Conservation (phyloP, 2,329 filamentous ascomycete genomes). For the Fonsecaea pedrosoi region DNA sequence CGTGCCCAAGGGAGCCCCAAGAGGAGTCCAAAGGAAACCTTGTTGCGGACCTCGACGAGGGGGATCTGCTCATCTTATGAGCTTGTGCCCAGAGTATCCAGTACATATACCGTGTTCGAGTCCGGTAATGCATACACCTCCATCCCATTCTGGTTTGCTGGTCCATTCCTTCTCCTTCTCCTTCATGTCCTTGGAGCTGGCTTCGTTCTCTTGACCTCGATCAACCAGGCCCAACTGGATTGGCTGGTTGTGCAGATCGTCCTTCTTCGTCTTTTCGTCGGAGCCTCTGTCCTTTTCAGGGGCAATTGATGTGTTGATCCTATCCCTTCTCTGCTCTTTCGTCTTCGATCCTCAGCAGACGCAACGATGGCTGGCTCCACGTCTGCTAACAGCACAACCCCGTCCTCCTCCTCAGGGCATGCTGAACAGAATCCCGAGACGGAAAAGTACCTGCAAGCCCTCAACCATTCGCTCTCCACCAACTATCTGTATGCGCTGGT, state of each 20-base stretch:
- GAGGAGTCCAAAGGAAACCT: too few species aligned
- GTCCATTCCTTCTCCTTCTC: background rate
- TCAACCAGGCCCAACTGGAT: background rate
- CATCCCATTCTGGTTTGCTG: background rate
- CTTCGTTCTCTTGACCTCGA: constrained; percentile 1
- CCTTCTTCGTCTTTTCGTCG: too few species aligned
- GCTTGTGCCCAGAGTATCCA: background rate
- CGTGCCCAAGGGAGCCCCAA: too few species aligned
- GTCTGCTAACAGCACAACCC: too few species aligned
- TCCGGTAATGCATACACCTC: background rate
- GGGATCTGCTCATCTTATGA: too few species aligned
- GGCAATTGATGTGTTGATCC: too few species aligned
- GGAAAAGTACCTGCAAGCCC: constrained; percentile 3
- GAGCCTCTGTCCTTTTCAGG: too few species aligned
- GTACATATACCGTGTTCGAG: background rate
- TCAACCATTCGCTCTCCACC: constrained; percentile 10
- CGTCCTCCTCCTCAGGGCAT: constrained; percentile 3
- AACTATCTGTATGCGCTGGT: constrained; percentile 13
- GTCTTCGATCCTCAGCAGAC: constrained; percentile 3
- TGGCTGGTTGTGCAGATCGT: background rate
- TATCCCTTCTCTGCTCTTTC: background rate
- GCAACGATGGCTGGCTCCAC: constrained; percentile 2
- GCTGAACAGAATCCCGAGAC: constrained; percentile 9
- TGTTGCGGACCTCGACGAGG: too few species aligned
- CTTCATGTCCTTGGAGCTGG: too few species aligned